These are phyloP conservation scores for Alloascoidea africana DNA, from an alignment of 805 yeast genomes.

Conservation along the genomic window DNA sequence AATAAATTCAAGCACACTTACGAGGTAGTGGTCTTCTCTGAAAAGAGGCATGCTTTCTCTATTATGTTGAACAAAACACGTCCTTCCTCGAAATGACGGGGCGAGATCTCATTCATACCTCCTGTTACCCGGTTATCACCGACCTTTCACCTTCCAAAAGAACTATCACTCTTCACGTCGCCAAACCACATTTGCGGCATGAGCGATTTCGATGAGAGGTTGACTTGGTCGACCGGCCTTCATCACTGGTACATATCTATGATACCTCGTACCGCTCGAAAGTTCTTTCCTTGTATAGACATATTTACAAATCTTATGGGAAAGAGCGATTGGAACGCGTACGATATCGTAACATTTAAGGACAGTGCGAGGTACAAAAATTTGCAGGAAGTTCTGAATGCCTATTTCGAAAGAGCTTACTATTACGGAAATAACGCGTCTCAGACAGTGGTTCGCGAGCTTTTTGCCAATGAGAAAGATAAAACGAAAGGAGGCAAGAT, in stretches of 20 bases:
- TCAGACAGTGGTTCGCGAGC: background rate
- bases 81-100: no score
- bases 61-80: no score
- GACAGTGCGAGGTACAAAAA: background rate
- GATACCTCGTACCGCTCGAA: background rate
- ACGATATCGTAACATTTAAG: background rate
- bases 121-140: no score
- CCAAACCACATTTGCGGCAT: no score
- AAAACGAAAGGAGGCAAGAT: background rate
- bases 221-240: background rate
- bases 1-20: background rate
- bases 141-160: no score
- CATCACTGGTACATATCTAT: background rate
- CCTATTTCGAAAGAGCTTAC: background rate
- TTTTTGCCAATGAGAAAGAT: background rate
- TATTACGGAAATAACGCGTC: no score
- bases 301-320: background rate
- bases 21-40: slow-evolving; percentile 1
- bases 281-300: background rate
- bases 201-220: no score
- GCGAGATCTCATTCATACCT: no score
- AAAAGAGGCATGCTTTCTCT: background rate
- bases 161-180: no score
- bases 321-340: background rate
- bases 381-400: background rate